Conservation (phyloP, 2,329 filamentous ascomycete species). For the Rhinocladiella similis region DNA sequence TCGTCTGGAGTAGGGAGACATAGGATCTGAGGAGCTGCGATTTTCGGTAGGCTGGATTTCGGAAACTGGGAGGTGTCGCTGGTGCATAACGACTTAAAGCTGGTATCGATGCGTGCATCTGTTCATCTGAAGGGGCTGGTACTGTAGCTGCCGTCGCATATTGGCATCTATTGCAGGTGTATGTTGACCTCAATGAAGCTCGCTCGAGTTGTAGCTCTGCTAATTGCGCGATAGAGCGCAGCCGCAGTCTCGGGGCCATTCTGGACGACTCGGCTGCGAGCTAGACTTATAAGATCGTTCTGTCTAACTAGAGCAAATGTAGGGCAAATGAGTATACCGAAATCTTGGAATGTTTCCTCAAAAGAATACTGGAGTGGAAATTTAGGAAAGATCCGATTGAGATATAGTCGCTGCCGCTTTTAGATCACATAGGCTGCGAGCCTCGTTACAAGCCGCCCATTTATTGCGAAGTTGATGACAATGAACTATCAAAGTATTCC, state of each 20-base stretch:
- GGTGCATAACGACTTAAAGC: slow-evolving; percentile 55
- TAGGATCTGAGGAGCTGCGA: slow-evolving; percentile 85
- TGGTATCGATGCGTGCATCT: slow-evolving; percentile 42
- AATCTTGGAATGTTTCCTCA: too few relatives aligned
- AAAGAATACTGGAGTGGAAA: too few relatives aligned
- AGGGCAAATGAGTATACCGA: too few relatives aligned
- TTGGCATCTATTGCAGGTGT: slow-evolving; percentile 36
- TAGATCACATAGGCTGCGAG: too few relatives aligned
- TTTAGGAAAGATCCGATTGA: too few relatives aligned
- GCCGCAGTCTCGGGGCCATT: slow-evolving; percentile 57
- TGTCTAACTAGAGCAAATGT: too few relatives aligned
- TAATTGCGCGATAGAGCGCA: slow-evolving; percentile 39
- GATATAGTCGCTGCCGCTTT: too few relatives aligned
- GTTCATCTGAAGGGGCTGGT: slow-evolving; percentile 54
- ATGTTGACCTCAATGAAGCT: slow-evolving; percentile 26
- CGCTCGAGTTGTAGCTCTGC: slow-evolving; percentile 35
- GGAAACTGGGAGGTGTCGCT: slow-evolving; percentile 83
- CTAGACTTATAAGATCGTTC: not conserved
- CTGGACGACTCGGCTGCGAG: not conserved
- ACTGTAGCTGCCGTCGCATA: slow-evolving; percentile 50
- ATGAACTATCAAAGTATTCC: not conserved
- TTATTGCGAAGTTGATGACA: not conserved
- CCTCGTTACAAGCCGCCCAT: too few relatives aligned
- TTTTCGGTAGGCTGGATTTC: slow-evolving; percentile 83
- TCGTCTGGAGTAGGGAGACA: slow-evolving; percentile 81